Conservation (phyloP, 2,329 filamentous ascomycete genomes). For the Claviceps purpurea region DNA sequence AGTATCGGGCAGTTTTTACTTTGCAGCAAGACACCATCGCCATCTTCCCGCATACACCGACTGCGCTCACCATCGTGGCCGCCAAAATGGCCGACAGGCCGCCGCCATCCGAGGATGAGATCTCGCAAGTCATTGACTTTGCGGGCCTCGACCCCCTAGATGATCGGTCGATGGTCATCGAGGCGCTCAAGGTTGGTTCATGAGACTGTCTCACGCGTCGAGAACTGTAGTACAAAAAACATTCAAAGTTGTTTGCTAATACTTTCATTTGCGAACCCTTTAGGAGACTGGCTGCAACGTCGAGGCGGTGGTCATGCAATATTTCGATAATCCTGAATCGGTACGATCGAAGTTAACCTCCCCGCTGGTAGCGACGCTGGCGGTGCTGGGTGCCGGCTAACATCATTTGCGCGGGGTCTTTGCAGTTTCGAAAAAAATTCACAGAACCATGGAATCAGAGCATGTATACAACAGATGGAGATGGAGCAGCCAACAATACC, state of each 20-base stretch:
- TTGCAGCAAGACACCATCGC: background rate
- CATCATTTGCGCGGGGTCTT: background rate
- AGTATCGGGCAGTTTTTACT: background rate
- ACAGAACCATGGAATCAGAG: conserved; percentile 38
- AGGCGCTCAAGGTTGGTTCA: conserved; percentile 27
- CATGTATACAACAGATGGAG: conserved; percentile 37
- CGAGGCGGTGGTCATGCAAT: conserved; percentile 37
- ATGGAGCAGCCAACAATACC: conserved; percentile 29
- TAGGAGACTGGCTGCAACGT: conserved; percentile 31
- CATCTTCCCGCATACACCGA: background rate
- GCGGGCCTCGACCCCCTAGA: conserved; percentile 19
- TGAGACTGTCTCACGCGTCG: too few species aligned
- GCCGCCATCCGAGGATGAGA: conserved; percentile 23
- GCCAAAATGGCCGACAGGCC: conserved; percentile 20
- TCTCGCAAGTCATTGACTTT: conserved; percentile 29
- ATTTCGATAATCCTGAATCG: conserved; percentile 31
- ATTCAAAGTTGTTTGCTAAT: too few species aligned
- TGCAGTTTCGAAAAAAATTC: conserved; percentile 34
- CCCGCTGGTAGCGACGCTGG: background rate
- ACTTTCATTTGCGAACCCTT: too few species aligned
- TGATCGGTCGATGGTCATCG: conserved; percentile 26
- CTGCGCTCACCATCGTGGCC: background rate
- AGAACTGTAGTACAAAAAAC: too few species aligned
- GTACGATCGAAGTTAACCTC: conserved; percentile 12
- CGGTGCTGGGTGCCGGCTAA: background rate